Conservation (phyloP, 345 rosid species). For the Conringia planisiliqua region DNA sequence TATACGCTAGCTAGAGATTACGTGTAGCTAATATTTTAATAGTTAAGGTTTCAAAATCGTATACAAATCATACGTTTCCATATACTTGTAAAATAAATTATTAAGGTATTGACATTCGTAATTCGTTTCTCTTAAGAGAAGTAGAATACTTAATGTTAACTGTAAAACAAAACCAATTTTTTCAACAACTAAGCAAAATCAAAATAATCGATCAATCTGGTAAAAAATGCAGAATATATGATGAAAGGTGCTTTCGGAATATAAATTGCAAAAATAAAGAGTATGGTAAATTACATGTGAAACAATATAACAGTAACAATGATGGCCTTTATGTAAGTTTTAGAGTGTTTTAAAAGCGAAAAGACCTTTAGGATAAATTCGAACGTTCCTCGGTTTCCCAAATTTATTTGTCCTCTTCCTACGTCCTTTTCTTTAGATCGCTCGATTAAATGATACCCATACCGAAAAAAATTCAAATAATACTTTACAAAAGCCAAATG, state of each 20-base stretch:
- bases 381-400: conserved; percentile 38
- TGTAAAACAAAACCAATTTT: background rate
- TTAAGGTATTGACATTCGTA: background rate
- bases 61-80: background rate
- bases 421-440: conserved; percentile 18
- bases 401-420: conserved; percentile 21
- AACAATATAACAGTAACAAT: conserved; percentile 4
- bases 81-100: background rate
- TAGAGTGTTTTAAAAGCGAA: background rate
- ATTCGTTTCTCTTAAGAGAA: background rate
- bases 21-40: conserved; percentile 11
- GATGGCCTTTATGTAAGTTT: conserved; percentile 10
- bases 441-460: conserved; percentile 23
- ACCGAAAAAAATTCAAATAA: conserved; percentile 1
- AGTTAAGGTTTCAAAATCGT: background rate
- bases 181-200: background rate
- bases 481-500: conserved; percentile 9
- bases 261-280: background rate
- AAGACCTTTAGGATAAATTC: conserved; percentile 19
- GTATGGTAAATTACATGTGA: conserved; percentile 1
- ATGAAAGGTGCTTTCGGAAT: background rate
- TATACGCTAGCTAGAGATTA: conserved; percentile 6
- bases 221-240: background rate
- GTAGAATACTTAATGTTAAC: background rate
- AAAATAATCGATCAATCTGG: background rate